phyloP scores from a whole-genome alignment of 768 basidiomycete species.

The Lactarius trivialis region DNA sequence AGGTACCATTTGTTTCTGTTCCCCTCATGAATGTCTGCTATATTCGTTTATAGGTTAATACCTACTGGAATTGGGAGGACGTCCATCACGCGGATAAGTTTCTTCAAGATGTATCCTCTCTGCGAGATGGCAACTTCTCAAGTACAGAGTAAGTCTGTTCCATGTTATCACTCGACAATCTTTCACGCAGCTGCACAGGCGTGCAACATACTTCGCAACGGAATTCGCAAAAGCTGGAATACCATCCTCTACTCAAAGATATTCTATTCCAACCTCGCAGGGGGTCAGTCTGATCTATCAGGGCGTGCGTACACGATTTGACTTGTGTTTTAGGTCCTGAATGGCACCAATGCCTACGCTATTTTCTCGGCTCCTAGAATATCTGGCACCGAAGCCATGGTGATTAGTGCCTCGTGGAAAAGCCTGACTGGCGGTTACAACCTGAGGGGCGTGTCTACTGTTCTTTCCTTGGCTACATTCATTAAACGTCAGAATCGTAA shows the following conservation, averaged over 20 bases:
- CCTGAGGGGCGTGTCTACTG: slow-evolving; percentile 77
- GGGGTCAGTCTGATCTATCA: slow-evolving; percentile 38
- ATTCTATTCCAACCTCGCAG: slow-evolving; percentile 46
- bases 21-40: not conserved
- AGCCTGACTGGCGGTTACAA: slow-evolving; percentile 67
- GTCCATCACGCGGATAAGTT: slow-evolving; percentile 84
- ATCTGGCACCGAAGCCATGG: slow-evolving; percentile 90
- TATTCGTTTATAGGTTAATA: slow-evolving; percentile 58
- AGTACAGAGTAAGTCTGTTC: slow-evolving; percentile 57
- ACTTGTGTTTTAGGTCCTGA: slow-evolving; percentile 36
- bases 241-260: slow-evolving; percentile 59
- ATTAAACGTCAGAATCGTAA: slow-evolving; percentile 55
- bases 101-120: slow-evolving; percentile 57
- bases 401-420: slow-evolving; percentile 87
- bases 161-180: not conserved
- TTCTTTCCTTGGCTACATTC: slow-evolving; percentile 79
- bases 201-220: slow-evolving; percentile 50
- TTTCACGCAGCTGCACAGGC: slow-evolving; percentile 38
- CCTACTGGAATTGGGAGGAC: slow-evolving; percentile 87
- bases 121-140: slow-evolving; percentile 58
- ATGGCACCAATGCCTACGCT: slow-evolving; percentile 79
- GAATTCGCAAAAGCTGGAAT: slow-evolving; percentile 77
- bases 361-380: slow-evolving; percentile 76
- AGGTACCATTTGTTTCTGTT: slow-evolving; percentile 43
- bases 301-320: slow-evolving; percentile 4